Evolutionary conservation across 495 filamentous ascomycete genomes (phyloP), one percentile per base, ranked within the genome.

Genomic region (Podospora anserina): DNA sequence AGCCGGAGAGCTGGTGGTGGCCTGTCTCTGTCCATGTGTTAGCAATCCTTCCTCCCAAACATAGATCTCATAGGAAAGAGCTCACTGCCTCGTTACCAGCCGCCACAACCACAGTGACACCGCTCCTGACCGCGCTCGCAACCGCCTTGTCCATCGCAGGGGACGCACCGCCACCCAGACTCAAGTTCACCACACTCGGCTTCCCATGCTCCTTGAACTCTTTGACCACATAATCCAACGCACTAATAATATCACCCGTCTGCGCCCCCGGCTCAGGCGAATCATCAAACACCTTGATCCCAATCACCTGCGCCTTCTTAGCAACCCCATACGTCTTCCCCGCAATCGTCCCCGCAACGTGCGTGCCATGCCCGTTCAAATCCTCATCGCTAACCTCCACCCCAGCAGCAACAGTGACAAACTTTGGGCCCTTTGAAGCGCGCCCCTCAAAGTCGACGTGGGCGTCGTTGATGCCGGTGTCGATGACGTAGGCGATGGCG

Each of bases 401-500:
- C 62, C 74, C 69, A 57, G 67, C 73, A 49, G 70, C 61, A 57
- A 68, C 73, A 56, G 70, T 65, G 13, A 65, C 68, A 27, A 69
- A 78, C 70, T 78, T 79, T 68, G 75, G 73, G 0, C 73, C 59
- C 27, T 68, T 80, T 18, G 71, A 74, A 63, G 77, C 79, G 26
- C 77, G 77, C 26, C 77, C 78, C 26, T 54, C 62, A 27, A 69
- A 69, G 9, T 65, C 61, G 60, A 68, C 69, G 65, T 90, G 87
- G 0, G 70, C 57, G 34, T 75, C 80, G 69, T 82, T 81, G 72
- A 88, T 63, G 15, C 61, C 61, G 19, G 79, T 81, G 66, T 83
- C 87, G 65, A 89, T 79, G 55, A 88, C 79, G 64, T 88, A 89
- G 69, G 82, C 80, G 57, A 76, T 86, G 63, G 82, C 81, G 20